Base-by-base conservation (phyloP, 192 early-diverging fungal genomes). In the Dissophora globulifera region DNA sequence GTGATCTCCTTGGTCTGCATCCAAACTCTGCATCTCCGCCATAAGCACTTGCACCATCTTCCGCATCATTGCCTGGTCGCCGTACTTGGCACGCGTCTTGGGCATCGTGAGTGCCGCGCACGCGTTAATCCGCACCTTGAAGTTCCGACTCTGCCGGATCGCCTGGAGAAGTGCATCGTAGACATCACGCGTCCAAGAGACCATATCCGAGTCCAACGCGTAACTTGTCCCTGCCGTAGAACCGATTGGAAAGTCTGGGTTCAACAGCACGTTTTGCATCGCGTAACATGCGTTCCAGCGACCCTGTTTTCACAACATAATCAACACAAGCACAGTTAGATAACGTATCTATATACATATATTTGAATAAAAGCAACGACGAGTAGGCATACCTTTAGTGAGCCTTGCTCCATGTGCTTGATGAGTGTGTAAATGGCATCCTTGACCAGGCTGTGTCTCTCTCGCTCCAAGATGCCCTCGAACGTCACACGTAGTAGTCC, bases 251-350 rank as follows among this genome's bases (percentile, higher is more conserved):
- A 90, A 84, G 26, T 76, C 48, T 13, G 69, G 30, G 40, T 85
- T 84, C 2, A 62, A 45, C 4, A 94, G 75, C n/a, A 90, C 82
- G 53, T 91, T 90, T 38, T 79, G 69, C 25, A 90, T 79, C 2
- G 89, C 87, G 62, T 93, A 82, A 78, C 91, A 92, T 1, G 91
- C 89, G 69, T 94, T 94, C 93, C 91, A 94, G 8, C 93, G 85
- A 16, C 84, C 81, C 90, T 93, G 50, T 33, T 32, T 38, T 38
- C 7, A 38, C 13, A 38, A 9, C 35, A 38, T 38, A 13, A n/a
- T n/a, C n/a, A n/a, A n/a, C n/a, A n/a, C n/a, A n/a, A n/a, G n/a
- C n/a, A n/a, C n/a, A n/a, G n/a, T n/a, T n/a, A n/a, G n/a, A n/a
- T n/a, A n/a, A n/a, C n/a, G n/a, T n/a, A n/a, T n/a, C n/a, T n/a